phyloP scores from a whole-genome alignment of 805 yeast genomes.

The Kodamaea kaohsiungensis region DNA sequence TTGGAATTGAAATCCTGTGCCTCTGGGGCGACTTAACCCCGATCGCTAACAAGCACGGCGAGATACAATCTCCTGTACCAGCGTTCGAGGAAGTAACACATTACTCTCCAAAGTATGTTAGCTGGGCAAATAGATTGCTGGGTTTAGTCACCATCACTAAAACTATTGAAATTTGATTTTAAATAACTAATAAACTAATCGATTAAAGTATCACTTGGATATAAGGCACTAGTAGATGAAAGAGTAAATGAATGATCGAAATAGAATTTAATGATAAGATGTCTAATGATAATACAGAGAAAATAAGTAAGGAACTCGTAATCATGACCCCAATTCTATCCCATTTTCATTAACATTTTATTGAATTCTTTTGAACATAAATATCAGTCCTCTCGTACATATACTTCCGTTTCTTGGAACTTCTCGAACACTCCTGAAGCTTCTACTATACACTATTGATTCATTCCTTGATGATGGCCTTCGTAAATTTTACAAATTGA shows the following conservation, averaged over 20 bases:
- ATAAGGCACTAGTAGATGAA: no score
- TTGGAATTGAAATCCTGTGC: constrained; percentile 66
- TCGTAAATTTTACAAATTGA: background rate
- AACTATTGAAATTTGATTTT: constrained; percentile 39
- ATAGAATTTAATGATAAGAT: no score
- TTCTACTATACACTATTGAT: background rate
- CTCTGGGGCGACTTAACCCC: constrained; percentile 74
- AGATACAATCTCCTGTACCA: constrained; percentile 48
- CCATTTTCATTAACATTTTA: no score
- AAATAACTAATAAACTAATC: background rate
- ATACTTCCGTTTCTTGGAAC: background rate
- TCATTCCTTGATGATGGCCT: background rate
- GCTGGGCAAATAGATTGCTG: constrained; percentile 62
- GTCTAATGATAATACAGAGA: no score
- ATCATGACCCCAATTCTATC: no score
- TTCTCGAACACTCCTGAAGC: background rate
- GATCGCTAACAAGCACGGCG: constrained; percentile 35
- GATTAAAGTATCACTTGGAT: background rate
- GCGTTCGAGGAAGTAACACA: constrained; percentile 70
- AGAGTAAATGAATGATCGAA: no score
- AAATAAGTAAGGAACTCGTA: no score
- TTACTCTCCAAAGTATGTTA: constrained; percentile 64
- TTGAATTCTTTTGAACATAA: no score
- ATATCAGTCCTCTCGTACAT: background rate
- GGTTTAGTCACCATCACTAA: constrained; percentile 68